Conservation (phyloP, 306 rosid genomes). For the Luffa aegyptiaca region DNA sequence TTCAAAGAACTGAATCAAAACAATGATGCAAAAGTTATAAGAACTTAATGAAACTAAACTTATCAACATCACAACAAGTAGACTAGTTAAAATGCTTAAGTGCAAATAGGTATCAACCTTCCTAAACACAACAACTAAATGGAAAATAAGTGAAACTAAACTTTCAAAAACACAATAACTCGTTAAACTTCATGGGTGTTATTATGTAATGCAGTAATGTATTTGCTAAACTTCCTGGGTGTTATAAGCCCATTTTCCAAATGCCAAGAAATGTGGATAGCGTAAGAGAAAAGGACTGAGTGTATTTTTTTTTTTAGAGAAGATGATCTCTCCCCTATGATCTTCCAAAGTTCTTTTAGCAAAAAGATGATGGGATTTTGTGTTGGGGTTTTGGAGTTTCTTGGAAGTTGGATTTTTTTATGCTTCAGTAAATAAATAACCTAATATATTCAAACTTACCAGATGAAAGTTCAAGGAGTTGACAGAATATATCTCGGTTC, state of each 20-base stretch:
- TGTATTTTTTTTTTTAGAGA: background rate
- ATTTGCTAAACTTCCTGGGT: background rate
- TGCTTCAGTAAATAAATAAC: background rate
- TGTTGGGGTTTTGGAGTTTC: background rate
- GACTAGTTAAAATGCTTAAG: too few species aligned
- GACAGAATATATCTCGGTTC: conserved; percentile 65
- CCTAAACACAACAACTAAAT: too few species aligned
- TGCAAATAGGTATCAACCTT: too few species aligned
- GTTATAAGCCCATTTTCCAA: background rate
- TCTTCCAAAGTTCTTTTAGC: background rate
- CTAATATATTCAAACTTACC: conserved; percentile 28
- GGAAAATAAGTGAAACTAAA: too few species aligned
- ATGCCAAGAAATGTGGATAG: background rate
- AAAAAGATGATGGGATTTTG: background rate
- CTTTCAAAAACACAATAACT: too few species aligned
- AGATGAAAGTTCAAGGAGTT: conserved; percentile 84
- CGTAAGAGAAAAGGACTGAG: background rate
- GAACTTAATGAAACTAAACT: too few species aligned
- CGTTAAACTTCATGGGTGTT: too few species aligned
- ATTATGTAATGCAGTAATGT: background rate
- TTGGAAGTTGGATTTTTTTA: background rate
- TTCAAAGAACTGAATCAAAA: too few species aligned
- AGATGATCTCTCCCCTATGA: background rate
- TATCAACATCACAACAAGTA: too few species aligned
- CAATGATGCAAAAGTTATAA: too few species aligned